phyloP scores from a whole-genome alignment of 2,329 filamentous ascomycete species.

The Paraconiothyrium brasiliense region DNA sequence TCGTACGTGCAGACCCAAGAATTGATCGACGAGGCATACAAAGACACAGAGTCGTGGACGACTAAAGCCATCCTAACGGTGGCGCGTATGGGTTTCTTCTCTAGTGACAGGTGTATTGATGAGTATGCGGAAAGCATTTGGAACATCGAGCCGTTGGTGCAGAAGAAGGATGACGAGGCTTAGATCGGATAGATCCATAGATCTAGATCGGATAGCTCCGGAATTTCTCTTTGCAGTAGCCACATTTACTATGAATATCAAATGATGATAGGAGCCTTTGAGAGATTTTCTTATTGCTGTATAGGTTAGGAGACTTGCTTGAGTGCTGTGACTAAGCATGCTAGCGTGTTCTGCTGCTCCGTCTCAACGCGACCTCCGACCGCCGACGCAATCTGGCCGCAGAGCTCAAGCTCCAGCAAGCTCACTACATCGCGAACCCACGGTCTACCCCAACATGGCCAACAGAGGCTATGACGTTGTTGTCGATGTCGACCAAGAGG shows the following conservation, averaged over 20 bases:
- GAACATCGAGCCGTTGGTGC: conserved; percentile 85
- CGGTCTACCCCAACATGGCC: conserved; percentile 64
- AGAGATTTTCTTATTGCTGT: not conserved
- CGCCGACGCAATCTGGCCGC: conserved; percentile 47
- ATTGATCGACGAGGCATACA: conserved; percentile 90
- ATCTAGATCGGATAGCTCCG: not conserved
- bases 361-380: conserved; percentile 37
- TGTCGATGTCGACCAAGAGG: conserved; percentile 96
- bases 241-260: not conserved
- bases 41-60: conserved; percentile 91
- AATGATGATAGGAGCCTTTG: not conserved
- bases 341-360: conserved; percentile 22
- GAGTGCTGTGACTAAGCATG: conserved; percentile 6
- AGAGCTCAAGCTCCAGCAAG: conserved; percentile 36
- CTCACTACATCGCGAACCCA: conserved; percentile 25
- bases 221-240: not conserved
- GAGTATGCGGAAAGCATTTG: conserved; percentile 98
- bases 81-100: conserved; percentile 96
- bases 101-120: conserved; percentile 91
- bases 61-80: conserved; percentile 90
- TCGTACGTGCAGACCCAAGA: conserved; percentile 92
- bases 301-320: not conserved
- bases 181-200: conserved; percentile 2
- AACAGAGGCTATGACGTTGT: conserved; percentile 96
- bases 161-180: conserved; percentile 44